Evolutionary conservation across 2,329 filamentous ascomycete genomes (phyloP).

Genomic region (Aureobasidium sp.): DNA sequence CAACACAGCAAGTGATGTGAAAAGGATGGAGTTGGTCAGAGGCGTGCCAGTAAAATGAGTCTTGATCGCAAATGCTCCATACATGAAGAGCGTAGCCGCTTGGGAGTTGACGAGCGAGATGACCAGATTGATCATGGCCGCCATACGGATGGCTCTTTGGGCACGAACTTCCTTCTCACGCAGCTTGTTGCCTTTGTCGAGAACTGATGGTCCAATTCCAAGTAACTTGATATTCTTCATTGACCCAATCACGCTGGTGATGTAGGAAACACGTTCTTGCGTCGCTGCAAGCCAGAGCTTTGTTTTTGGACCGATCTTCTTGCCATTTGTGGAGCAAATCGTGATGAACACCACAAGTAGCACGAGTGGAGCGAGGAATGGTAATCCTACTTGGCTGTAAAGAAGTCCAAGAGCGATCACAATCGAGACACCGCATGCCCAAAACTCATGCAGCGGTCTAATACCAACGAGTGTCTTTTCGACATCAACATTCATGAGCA

Average conservation of each 20-base stretch:
- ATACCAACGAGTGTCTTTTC: slow-evolving; percentile 21
- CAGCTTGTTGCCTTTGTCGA: slow-evolving; percentile 16
- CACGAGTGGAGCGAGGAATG: slow-evolving; percentile 21
- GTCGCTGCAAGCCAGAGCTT: slow-evolving; percentile 19
- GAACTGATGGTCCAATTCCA: slow-evolving; percentile 18
- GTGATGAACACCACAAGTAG: slow-evolving; percentile 14
- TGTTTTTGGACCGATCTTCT: slow-evolving; percentile 17
- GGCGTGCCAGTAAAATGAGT: slow-evolving; percentile 12
- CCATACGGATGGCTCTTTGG: slow-evolving; percentile 15
- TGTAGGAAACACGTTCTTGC: slow-evolving; percentile 18
- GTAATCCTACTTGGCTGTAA: slow-evolving; percentile 20
- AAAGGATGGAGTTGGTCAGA: slow-evolving; percentile 19
- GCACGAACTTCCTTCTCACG: slow-evolving; percentile 18
- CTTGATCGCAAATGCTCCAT: slow-evolving; percentile 19
- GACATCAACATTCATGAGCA: slow-evolving; percentile 25
- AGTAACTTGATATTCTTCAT: slow-evolving; percentile 23
- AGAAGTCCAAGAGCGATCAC: slow-evolving; percentile 20
- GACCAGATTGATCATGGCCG: slow-evolving; percentile 13
- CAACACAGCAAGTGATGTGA: slow-evolving; percentile 21
- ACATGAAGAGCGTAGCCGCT: slow-evolving; percentile 17
- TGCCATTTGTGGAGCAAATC: slow-evolving; percentile 15
- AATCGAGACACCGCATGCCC: slow-evolving; percentile 18
- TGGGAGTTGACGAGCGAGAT: slow-evolving; percentile 21
- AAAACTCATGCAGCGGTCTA: slow-evolving; percentile 20
- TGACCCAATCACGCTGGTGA: slow-evolving; percentile 17